These are phyloP conservation scores for Pseudogymnoascus sp. DNA, from an alignment of 2,329 filamentous ascomycete genomes.

Conservation along the genomic window DNA sequence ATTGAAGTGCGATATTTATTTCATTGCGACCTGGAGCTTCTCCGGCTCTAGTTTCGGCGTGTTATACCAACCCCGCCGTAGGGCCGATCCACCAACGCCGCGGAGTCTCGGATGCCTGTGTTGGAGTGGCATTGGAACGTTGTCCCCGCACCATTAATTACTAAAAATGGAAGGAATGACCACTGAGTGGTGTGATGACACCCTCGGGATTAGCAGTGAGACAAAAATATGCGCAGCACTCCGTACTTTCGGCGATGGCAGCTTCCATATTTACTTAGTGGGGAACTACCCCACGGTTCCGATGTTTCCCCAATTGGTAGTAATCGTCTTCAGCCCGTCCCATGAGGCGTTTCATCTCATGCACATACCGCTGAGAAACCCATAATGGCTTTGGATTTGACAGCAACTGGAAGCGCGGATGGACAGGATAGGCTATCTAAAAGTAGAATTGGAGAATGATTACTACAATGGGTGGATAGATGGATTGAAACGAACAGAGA, in stretches of 20 bases:
- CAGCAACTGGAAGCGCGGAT: not conserved
- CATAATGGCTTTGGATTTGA: not conserved
- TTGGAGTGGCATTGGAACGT: not conserved
- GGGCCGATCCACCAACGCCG: not conserved
- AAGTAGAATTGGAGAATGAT: not conserved
- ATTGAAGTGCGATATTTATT: not conserved
- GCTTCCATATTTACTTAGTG: slow-evolving; percentile 4
- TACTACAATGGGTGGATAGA: not conserved
- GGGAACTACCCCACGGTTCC: not conserved
- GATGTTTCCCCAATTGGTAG: not conserved
- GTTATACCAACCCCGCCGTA: not conserved
- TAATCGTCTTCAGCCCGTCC: not conserved
- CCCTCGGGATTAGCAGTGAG: not conserved
- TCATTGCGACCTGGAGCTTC: not conserved
- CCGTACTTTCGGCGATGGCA: not conserved
- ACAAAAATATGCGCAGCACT: not conserved
- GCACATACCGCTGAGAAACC: not conserved
- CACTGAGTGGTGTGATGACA: not conserved
- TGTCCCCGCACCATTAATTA: not conserved
- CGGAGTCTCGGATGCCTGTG: not conserved
- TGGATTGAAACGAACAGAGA: not conserved
- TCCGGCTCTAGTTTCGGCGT: slow-evolving; percentile 4
- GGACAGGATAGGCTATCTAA: not conserved
- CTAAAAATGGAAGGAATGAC: slow-evolving; percentile 2
- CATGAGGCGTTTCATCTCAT: not conserved